Evolutionary conservation across 495 filamentous ascomycete genomes (phyloP).

Genomic region (Penicillium coprophilum): DNA sequence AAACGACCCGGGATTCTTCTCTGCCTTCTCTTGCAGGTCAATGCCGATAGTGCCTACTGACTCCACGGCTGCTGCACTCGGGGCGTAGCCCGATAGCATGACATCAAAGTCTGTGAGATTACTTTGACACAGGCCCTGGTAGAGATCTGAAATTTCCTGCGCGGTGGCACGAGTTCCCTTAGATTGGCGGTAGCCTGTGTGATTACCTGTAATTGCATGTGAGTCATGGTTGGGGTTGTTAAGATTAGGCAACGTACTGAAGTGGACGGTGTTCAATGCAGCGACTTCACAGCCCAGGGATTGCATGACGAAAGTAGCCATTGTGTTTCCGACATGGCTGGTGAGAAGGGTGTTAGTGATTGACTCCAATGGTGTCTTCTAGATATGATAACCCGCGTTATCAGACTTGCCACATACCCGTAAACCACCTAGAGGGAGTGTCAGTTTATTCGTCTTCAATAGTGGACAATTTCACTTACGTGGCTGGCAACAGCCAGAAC

Average conservation of each 20-base stretch:
- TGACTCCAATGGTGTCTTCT: conserved; percentile 12
- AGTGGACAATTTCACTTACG: conserved; percentile 60
- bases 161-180: conserved; percentile 80
- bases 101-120: conserved; percentile 84
- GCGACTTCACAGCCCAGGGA: conserved; percentile 89
- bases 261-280: conserved; percentile 92
- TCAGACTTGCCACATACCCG: conserved; percentile 54
- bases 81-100: conserved; percentile 90
- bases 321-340: conserved; percentile 96
- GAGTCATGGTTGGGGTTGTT: conserved; percentile 7
- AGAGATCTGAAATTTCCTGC: conserved; percentile 79
- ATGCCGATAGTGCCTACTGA: conserved; percentile 79
- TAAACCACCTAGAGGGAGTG: conserved; percentile 65
- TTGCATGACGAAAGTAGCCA: conserved; percentile 91
- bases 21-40: conserved; percentile 69
- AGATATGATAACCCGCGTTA: conserved; percentile 11
- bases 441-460: conserved; percentile 21
- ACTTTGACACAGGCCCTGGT: conserved; percentile 77
- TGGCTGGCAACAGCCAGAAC: conserved; percentile 96
- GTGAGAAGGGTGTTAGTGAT: conserved; percentile 14
- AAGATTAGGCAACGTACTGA: conserved; percentile 58
- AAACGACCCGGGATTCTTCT: conserved; percentile 69
- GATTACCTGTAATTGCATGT: conserved; percentile 65
- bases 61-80: conserved; percentile 77
- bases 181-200: conserved; percentile 84